phyloP scores from a whole-genome alignment of 2,329 filamentous ascomycete genomes.

The Coleophoma crateriformis region DNA sequence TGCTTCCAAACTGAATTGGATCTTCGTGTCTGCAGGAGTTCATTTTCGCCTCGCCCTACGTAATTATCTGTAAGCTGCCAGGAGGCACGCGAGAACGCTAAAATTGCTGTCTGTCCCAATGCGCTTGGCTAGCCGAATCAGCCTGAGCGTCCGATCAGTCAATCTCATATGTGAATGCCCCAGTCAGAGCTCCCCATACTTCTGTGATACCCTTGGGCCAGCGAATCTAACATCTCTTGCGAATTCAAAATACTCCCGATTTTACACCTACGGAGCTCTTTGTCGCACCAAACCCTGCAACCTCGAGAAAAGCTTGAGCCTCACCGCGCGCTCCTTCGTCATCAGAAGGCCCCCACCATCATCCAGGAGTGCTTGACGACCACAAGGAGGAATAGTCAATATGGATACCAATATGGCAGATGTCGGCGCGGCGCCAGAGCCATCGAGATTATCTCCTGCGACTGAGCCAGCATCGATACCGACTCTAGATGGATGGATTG shows the following conservation, averaged over 20 bases:
- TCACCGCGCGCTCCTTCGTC: constrained; percentile 16
- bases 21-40: not conserved
- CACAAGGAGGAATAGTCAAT: constrained; percentile 9
- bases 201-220: constrained; percentile 18
- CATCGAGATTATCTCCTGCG: constrained; percentile 67
- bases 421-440: constrained; percentile 77
- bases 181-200: constrained; percentile 6
- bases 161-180: not conserved
- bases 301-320: constrained; percentile 7
- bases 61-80: too few species aligned
- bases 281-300: not conserved
- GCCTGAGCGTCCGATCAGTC: constrained; percentile 1
- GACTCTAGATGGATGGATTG: constrained; percentile 96
- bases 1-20: too few species aligned
- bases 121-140: constrained; percentile 1
- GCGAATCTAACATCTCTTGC: constrained; percentile 1
- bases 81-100: too few species aligned
- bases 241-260: not conserved
- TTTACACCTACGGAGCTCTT: not conserved
- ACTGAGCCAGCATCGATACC: constrained; percentile 85
- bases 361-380: constrained; percentile 6
- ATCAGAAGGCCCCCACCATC: constrained; percentile 19
- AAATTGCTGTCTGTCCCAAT: not conserved
- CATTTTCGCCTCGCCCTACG: not conserved
- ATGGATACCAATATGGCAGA: constrained; percentile 99